Base-by-base conservation (phyloP, 208 protist genomes). In the Wallacemonas sp. region DNA sequence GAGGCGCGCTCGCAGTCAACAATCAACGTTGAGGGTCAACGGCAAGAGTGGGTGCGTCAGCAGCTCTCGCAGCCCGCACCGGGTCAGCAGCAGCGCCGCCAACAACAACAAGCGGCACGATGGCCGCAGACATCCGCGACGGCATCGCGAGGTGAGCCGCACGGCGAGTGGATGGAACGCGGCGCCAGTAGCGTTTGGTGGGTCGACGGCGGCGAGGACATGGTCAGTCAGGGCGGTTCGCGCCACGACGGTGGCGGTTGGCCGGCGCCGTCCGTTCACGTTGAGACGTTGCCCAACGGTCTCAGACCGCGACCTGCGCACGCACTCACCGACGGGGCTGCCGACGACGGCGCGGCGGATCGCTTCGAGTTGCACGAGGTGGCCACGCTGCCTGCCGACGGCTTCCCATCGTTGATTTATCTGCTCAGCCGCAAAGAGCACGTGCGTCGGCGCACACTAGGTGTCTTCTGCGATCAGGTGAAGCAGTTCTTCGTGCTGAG, bases 321-420 rank as follows among this genome's bases (percentile, higher is more conserved):
- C 26, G 10, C 32, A 26, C 36, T 59, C 52, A 59, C 21, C 33
- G 52, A 59, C 19, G 30, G 22, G 19, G 22, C 24, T 41, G 36
- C 37, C 45, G 63, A 58, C 37, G 52, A 68, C 24, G 37, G 13
- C 21, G 36, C 50, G 15, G 21, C 61, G 26, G 52, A 73, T 52
- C 66, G 70, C 19, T 75, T 71, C n/a, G 68, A 76, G 46, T 52
- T 68, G 3, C 52, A 60, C 13, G 22, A 62, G 29, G 53, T 79
- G 22, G 79, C 79, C 2, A 68, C 68, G 4, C 53, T 73, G 0
- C 79, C 79, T 1, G 71, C 67, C 21, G 79, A 85, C n/a, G 79
- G 79, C 38, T 78, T 85, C 52, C 74, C 75, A 2, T 72, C 59
- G 21, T 44, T 85, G 15, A 65, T 81, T 24, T 81, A 79, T 66